These are phyloP conservation scores for Keqinozyma sinolaborantium DNA, from an alignment of 1,139 yeast species.

Conservation along the genomic window DNA sequence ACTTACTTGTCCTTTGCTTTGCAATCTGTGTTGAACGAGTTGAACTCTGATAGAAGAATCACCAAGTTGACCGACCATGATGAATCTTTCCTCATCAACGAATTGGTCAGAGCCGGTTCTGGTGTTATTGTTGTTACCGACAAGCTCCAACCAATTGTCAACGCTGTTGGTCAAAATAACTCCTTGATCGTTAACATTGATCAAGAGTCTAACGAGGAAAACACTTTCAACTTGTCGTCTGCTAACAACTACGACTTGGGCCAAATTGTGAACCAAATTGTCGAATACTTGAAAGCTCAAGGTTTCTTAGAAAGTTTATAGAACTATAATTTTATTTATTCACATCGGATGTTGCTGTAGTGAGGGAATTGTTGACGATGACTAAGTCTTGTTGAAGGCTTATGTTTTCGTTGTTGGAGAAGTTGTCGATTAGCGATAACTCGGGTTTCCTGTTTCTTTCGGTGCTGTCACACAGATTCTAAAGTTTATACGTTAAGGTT, in stretches of 20 bases:
- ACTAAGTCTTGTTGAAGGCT: no score
- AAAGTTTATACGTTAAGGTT: no score
- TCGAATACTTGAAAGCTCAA: conserved; percentile 69
- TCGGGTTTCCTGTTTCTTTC: no score
- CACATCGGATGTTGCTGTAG: no score
- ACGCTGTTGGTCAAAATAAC: conserved; percentile 39
- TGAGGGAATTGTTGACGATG: no score
- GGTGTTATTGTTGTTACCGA: conserved; percentile 67
- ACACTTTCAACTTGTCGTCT: conserved; percentile 9
- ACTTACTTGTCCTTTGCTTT: conserved; percentile 71
- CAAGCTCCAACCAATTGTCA: conserved; percentile 35
- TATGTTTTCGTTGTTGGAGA: no score
- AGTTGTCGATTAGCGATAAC: no score
- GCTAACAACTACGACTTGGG: conserved; percentile 16
- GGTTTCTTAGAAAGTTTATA: conserved; percentile 51
- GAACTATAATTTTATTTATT: no score
- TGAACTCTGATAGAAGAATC: conserved; percentile 81
- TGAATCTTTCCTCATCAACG: conserved; percentile 65
- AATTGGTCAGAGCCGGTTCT: conserved; percentile 84
- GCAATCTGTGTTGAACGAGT: conserved; percentile 87
- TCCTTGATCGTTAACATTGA: conserved; percentile 20
- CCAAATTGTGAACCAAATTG: conserved; percentile 67
- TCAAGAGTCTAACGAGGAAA: conserved; percentile 8
- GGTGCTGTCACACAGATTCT: no score
- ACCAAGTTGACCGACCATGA: conserved; percentile 57